Conservation (phyloP, 176 grass and related monocot species). For the Pontederia crassipes region DNA sequence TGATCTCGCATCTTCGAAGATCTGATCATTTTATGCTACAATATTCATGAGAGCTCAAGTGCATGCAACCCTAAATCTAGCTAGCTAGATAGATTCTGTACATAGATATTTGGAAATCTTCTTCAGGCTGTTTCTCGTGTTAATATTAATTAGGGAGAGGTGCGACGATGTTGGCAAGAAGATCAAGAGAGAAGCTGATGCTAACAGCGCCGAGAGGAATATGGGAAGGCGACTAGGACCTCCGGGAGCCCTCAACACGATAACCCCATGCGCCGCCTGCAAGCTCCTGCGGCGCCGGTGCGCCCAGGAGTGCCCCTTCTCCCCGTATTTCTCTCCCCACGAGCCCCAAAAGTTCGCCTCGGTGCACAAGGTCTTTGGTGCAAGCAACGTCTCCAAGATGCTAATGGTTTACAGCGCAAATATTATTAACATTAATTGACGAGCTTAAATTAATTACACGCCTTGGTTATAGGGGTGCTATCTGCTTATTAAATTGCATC, state of each 20-base stretch:
- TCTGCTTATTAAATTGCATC: neutral
- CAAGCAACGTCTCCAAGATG: constrained; percentile 97
- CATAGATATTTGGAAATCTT: neutral
- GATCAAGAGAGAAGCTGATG: constrained; percentile 63
- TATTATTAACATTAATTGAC: too few species aligned
- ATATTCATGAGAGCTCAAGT: too few species aligned
- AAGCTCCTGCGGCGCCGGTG: constrained; percentile 85
- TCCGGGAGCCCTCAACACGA: constrained; percentile 35
- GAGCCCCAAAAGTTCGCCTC: constrained; percentile 81
- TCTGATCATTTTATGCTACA: too few species aligned
- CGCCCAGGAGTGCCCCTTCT: constrained; percentile 79
- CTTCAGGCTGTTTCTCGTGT: neutral
- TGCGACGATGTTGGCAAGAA: constrained; percentile 65
- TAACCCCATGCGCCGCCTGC: constrained; percentile 79
- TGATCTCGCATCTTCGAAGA: neutral
- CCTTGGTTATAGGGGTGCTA: neutral
- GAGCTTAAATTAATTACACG: neutral
- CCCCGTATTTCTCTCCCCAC: constrained; percentile 78
- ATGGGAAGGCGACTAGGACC: constrained; percentile 20
- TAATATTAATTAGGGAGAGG: constrained; percentile 38
- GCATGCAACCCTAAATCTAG: too few species aligned
- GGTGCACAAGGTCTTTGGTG: constrained; percentile 89
- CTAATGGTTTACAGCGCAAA: constrained; percentile 39
- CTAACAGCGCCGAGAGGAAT: constrained; percentile 2
- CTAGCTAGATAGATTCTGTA: neutral